These are phyloP conservation scores for Trichomonascaceae sp. DNA, from an alignment of 1,139 yeast genomes.

Conservation along the genomic window DNA sequence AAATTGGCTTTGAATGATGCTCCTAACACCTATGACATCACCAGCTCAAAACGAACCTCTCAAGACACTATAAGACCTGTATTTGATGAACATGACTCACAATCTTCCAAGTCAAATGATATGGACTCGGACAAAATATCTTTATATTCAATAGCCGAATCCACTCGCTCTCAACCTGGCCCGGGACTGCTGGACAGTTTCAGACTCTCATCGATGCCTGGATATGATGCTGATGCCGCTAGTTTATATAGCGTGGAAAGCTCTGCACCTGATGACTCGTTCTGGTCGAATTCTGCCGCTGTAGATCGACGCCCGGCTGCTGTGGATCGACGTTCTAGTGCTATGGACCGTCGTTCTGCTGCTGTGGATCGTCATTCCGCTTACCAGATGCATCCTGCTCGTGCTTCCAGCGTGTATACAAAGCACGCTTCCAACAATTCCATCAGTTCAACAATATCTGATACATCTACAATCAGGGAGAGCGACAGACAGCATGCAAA, in stretches of 20 bases:
- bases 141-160: background rate
- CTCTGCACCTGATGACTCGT: background rate
- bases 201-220: conserved; percentile 20
- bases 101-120: background rate
- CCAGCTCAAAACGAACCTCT: background rate
- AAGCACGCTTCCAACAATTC: background rate
- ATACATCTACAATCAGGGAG: background rate
- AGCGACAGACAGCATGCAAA: background rate
- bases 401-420: background rate
- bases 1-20: conserved; percentile 21
- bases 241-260: conserved; percentile 7
- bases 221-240: conserved; percentile 9
- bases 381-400: background rate
- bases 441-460: background rate
- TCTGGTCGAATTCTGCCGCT: background rate
- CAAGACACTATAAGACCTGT: background rate
- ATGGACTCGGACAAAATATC: background rate
- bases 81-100: background rate
- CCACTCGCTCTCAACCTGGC: conserved; percentile 9
- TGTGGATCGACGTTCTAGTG: background rate
- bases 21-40: background rate
- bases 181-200: conserved; percentile 29
- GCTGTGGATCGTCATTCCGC: background rate
- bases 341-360: background rate
- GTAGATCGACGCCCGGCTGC: background rate